A percentile compares a stretch with the other conserved stretches of the same genome.
These are phyloP conservation scores for Penicillium roqueforti DNA, from an alignment of 495 filamentous ascomycete species.

Conservation along the genomic window DNA sequence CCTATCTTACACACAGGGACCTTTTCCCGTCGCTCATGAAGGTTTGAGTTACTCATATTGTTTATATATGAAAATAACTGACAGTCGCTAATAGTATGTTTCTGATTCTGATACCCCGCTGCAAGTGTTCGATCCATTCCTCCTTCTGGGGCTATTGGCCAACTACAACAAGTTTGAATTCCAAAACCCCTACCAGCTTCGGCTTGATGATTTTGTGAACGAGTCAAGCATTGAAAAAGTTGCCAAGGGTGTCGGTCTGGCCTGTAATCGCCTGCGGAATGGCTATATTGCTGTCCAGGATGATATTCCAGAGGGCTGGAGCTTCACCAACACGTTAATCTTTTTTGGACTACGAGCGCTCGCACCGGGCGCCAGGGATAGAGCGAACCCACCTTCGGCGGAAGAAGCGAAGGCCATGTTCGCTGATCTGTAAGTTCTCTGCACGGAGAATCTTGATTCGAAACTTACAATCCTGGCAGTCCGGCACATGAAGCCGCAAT, in stretches of 20 bases:
- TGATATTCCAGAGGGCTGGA: conserved; percentile 90
- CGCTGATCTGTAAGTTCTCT: conserved; percentile 51
- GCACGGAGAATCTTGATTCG: not conserved
- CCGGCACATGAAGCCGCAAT: conserved; percentile 74
- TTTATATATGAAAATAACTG: not conserved
- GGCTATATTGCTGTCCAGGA: conserved; percentile 88
- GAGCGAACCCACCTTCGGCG: conserved; percentile 48
- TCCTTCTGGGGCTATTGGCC: conserved; percentile 80
- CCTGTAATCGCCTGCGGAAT: conserved; percentile 60
- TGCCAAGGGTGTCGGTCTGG: conserved; percentile 64
- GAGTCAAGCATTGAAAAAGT: conserved; percentile 81
- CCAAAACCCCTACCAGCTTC: conserved; percentile 91
- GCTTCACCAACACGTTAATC: conserved; percentile 67
- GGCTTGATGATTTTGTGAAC: conserved; percentile 97
- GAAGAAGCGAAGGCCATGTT: conserved; percentile 81
- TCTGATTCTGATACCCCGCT: conserved; percentile 68
- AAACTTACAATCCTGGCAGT: conserved; percentile 44
- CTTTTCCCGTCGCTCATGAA: conserved; percentile 94
- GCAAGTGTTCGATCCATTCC: conserved; percentile 68
- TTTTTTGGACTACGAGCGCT: conserved; percentile 83
- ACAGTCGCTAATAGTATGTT: conserved; percentile 59
- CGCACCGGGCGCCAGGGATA: conserved; percentile 59
- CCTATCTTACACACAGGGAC: conserved; percentile 93
- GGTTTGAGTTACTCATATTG: conserved; percentile 43
- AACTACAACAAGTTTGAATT: conserved; percentile 99